A percentile compares a stretch with the other conserved stretches of the same genome.
Conservation (phyloP, 2,329 filamentous ascomycete genomes). For the Zymoseptoria passerinii region DNA sequence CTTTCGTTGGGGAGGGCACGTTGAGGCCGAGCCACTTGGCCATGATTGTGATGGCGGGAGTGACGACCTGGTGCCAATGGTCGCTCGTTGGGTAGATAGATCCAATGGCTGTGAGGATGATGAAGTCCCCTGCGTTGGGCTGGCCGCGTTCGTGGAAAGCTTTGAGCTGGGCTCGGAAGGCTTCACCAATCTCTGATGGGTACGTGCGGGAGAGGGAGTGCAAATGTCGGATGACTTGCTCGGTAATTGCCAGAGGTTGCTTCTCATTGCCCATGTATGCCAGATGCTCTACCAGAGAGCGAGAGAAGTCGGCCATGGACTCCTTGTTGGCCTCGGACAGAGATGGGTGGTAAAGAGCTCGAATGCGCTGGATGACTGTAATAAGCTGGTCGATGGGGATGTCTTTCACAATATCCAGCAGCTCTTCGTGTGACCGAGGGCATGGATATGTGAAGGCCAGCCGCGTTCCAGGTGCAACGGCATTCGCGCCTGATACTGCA, state of each 20-base stretch:
- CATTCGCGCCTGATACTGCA: constrained; percentile 38
- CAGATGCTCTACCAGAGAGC: constrained; percentile 59
- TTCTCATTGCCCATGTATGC: constrained; percentile 47
- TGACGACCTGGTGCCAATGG: constrained; percentile 92
- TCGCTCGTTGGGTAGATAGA: constrained; percentile 90
- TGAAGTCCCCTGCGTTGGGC: constrained; percentile 60
- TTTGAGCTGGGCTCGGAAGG: constrained; percentile 66
- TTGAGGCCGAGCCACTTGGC: constrained; percentile 74
- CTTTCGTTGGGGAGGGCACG: constrained; percentile 46
- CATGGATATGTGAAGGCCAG: constrained; percentile 82
- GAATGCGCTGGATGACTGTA: constrained; percentile 76
- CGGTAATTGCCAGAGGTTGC: constrained; percentile 56
- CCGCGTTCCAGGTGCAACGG: constrained; percentile 33
- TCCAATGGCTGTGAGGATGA: constrained; percentile 74
- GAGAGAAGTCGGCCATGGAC: constrained; percentile 63
- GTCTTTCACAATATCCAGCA: constrained; percentile 56
- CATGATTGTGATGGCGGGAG: constrained; percentile 80
- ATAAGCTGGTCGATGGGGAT: constrained; percentile 60
- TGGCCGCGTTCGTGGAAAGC: constrained; percentile 47
- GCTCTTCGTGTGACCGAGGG: constrained; percentile 66
- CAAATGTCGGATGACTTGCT: constrained; percentile 77
- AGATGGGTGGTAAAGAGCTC: constrained; percentile 85
- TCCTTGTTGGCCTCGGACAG: constrained; percentile 77
- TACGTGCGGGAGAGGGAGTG: constrained; percentile 88
- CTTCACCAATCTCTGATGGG: constrained; percentile 65